phyloP scores from a whole-genome alignment of 768 basidiomycete species.

The Gymnopilus dilepis region DNA sequence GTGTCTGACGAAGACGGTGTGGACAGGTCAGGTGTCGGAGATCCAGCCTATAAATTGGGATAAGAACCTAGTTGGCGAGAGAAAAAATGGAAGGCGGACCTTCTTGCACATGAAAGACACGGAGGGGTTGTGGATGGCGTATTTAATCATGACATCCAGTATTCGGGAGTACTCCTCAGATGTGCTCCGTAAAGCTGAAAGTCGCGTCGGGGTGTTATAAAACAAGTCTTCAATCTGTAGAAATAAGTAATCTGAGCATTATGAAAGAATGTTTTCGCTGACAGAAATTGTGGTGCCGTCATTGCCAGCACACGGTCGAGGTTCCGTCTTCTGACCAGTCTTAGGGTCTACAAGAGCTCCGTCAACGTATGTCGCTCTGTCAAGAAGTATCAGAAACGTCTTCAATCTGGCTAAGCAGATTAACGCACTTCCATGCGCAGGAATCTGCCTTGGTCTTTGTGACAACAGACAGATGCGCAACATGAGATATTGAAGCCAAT shows the following conservation, averaged over 20 bases:
- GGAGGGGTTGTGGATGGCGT: constrained; percentile 91
- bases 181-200: constrained; percentile 80
- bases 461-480: constrained; percentile 85
- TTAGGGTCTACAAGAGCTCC: constrained; percentile 75
- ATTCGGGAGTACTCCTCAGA: constrained; percentile 94
- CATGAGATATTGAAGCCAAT: constrained; percentile 93
- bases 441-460: constrained; percentile 85
- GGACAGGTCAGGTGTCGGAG: constrained; percentile 77
- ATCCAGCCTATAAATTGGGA: constrained; percentile 58
- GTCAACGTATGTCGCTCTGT: constrained; percentile 82
- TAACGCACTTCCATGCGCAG: constrained; percentile 95
- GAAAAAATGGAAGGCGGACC: constrained; percentile 41
- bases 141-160: constrained; percentile 89
- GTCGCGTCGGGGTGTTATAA: constrained; percentile 88
- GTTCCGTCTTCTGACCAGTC: constrained; percentile 72
- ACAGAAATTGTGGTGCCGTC: constrained; percentile 92
- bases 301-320: constrained; percentile 92
- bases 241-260: not conserved
- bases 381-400: not conserved
- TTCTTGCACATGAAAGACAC: constrained; percentile 93
- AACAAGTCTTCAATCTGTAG: constrained; percentile 92
- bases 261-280: constrained; percentile 4
- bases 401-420: no score
- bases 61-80: not conserved
- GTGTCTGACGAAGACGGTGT: constrained; percentile 74